Conservation (phyloP, 2,329 filamentous ascomycete species). For the Trichothecium roseum region DNA sequence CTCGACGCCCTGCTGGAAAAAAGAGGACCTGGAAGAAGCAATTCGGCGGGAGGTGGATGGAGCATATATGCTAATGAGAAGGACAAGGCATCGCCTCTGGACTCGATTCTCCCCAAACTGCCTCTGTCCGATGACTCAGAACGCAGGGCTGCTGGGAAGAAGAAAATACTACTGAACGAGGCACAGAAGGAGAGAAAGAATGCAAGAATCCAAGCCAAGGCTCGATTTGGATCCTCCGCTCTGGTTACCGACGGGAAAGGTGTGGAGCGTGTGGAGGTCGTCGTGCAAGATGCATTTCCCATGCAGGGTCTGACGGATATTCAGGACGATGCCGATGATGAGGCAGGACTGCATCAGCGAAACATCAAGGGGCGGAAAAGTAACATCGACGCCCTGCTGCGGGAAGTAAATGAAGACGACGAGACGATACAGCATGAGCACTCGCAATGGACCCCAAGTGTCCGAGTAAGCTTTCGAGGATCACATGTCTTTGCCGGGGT, state of each 20-base stretch:
- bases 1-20: conserved; percentile 59
- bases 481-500: conserved; percentile 73
- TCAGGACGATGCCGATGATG: conserved; percentile 6
- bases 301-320: conserved; percentile 5
- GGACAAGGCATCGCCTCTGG: conserved; percentile 42
- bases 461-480: conserved; percentile 62
- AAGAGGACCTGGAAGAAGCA: conserved; percentile 59
- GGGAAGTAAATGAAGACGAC: conserved; percentile 13
- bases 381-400: conserved; percentile 23
- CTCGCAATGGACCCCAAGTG: conserved; percentile 19
- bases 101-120: conserved; percentile 36
- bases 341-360: not conserved
- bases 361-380: conserved; percentile 15
- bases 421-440: conserved; percentile 10
- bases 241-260: conserved; percentile 46
- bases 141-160: not conserved
- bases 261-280: conserved; percentile 50
- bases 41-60: conserved; percentile 69
- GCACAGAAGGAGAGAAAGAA: conserved; percentile 35
- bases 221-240: conserved; percentile 59
- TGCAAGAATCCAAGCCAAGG: conserved; percentile 49
- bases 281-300: conserved; percentile 48
- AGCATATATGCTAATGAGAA: conserved; percentile 62
- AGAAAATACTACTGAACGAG: conserved; percentile 12
- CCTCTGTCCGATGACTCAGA: conserved; percentile 26